These are phyloP conservation scores for Debaryomyces udenii DNA, from an alignment of 1,139 yeast genomes.

Conservation along the genomic window DNA sequence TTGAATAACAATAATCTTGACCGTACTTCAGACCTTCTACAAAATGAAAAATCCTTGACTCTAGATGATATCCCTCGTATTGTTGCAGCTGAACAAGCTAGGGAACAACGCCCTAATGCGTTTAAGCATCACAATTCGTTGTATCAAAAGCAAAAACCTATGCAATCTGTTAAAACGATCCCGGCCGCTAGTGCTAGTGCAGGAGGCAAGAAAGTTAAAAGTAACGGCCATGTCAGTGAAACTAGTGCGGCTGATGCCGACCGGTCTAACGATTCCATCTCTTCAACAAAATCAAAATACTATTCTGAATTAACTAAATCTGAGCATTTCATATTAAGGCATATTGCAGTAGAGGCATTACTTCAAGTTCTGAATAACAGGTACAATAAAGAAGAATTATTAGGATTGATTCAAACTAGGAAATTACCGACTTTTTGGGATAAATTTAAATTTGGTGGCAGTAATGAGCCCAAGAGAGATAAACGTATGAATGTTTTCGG, in stretches of 20 bases:
- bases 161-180: slow-evolving; percentile 33
- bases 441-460: slow-evolving; percentile 50
- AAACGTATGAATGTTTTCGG: slow-evolving; percentile 67
- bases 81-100: slow-evolving; percentile 95
- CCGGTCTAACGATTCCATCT: slow-evolving; percentile 2
- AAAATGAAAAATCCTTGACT: slow-evolving; percentile 83
- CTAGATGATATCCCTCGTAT: slow-evolving; percentile 95
- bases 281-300: slow-evolving; percentile 40
- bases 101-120: slow-evolving; percentile 88
- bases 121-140: slow-evolving; percentile 66
- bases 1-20: slow-evolving; percentile 40
- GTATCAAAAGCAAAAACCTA: slow-evolving; percentile 43
- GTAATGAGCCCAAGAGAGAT: slow-evolving; percentile 28
- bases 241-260: slow-evolving; percentile 15
- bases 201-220: slow-evolving; percentile 2
- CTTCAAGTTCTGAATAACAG: slow-evolving; percentile 39
- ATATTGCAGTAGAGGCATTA: slow-evolving; percentile 69
- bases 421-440: slow-evolving; percentile 77
- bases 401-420: slow-evolving; percentile 56
- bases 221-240: neutral
- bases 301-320: slow-evolving; percentile 70
- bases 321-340: slow-evolving; percentile 67
- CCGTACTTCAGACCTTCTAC: slow-evolving; percentile 67
- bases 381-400: slow-evolving; percentile 54
- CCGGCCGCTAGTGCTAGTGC: slow-evolving; percentile 22